Base-by-base conservation (phyloP, 352 stramenopile genomes). In the Phytophthora chlamydospora region DNA sequence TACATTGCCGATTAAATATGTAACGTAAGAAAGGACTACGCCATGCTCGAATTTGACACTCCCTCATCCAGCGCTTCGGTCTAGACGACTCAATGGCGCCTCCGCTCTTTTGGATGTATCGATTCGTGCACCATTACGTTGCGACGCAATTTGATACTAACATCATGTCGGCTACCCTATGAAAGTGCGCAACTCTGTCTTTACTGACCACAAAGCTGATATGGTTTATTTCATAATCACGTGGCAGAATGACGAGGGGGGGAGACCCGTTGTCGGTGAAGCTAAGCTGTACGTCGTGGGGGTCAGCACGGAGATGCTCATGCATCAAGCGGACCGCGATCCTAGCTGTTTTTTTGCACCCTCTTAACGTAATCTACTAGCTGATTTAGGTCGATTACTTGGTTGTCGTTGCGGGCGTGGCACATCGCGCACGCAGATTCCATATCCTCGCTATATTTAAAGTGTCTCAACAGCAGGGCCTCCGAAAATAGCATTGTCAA, bases 281-380 rank as follows among this genome's bases (percentile, higher is more conserved):
- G 11, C 1, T 2, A 32, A 27, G 8, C 46, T 33, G 14, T 53
- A 43, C 7, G 46, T 53, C 2, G 16, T 53, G 9, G 33, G 33
- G 3, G 17, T 42, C 6, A 34, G 32, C 4, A 42, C 31, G 10
- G 42, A 53, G 16, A 12, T 14, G 11, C 33, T 50, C 0, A 13
- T 53, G 16, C 48, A 19, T 13, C 35, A 56, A 29, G 48, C 34
- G 5, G 48, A 29, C 14, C 35, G 48, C 21, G 36, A 56, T 35
- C 45, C 45, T 3, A 9, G 9, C 14, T 34, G n/a, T 16, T 53
- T 53, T 17, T 16, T 58, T n/a, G 4, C 14, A 62, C 14, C 58
- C 55, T 32, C 14, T 66, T 7, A 41, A 66, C 21, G 50, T 39
- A 2, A 67, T 50, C 8, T 68, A 46, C 60, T 60, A 68, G 47